Conservation (phyloP, 2,329 filamentous ascomycete genomes). For the Paracoccidioides lutzii region DNA sequence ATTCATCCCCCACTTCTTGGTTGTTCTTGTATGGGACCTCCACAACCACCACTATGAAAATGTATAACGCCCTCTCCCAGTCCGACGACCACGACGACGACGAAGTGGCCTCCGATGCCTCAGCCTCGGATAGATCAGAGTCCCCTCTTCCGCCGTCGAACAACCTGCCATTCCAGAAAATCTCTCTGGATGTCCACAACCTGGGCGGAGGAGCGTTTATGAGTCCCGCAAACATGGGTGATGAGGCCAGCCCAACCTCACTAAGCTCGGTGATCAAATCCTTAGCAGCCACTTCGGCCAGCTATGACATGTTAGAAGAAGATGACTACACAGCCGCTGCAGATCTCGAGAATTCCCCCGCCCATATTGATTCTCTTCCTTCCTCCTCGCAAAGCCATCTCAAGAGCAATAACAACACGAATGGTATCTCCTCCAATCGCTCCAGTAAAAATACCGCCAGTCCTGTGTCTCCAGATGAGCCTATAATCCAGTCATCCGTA, state of each 20-base stretch:
- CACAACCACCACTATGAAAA: slow-evolving; percentile 21
- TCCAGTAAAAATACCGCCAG: neutral
- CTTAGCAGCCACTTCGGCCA: slow-evolving; percentile 11
- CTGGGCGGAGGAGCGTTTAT: slow-evolving; percentile 19
- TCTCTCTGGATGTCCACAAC: slow-evolving; percentile 22
- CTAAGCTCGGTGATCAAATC: slow-evolving; percentile 10
- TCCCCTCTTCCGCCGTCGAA: slow-evolving; percentile 17
- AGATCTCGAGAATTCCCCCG: slow-evolving; percentile 7
- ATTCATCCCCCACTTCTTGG: neutral
- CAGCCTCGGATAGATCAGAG: slow-evolving; percentile 23
- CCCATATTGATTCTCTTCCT: neutral
- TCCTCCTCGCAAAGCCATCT: neutral
- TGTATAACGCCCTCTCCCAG: slow-evolving; percentile 32
- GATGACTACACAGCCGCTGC: slow-evolving; percentile 31
- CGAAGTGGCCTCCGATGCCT: slow-evolving; percentile 26
- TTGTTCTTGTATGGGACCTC: neutral
- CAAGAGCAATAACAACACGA: neutral
- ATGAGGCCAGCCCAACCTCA: slow-evolving; percentile 13
- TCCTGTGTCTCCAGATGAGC: slow-evolving; percentile 17
- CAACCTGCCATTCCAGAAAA: slow-evolving; percentile 17
- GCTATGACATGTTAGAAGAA: slow-evolving; percentile 36
- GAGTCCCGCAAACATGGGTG: slow-evolving; percentile 17
- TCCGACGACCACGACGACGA: slow-evolving; percentile 28
- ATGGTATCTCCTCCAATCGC: neutral
- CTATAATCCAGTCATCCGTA: slow-evolving; percentile 26